Evolutionary conservation across 179 eudicot species (phyloP).

Genomic region (Gypsophila paniculata): DNA sequence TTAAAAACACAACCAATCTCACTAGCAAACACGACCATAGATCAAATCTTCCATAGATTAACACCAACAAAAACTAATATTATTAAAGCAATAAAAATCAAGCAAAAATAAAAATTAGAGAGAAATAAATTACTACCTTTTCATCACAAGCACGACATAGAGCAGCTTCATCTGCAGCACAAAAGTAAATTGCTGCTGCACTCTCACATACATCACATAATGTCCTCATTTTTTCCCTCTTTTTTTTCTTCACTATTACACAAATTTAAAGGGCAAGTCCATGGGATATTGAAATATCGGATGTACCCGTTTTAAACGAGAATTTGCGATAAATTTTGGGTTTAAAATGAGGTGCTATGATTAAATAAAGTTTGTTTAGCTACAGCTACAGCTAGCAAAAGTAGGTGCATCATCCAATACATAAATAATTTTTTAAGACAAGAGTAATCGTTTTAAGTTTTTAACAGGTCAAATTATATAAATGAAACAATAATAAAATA

Average conservation of each 20-base stretch:
- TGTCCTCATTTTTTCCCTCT: slow-evolving; percentile 50
- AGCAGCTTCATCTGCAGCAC: slow-evolving; percentile 97
- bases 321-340: neutral
- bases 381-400: slow-evolving; percentile 2
- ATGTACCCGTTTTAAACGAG: too few relatives aligned
- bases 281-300: neutral
- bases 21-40: slow-evolving; percentile 10
- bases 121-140: slow-evolving; percentile 38
- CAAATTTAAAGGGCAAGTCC: slow-evolving; percentile 7
- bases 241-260: neutral
- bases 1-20: neutral
- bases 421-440: too few relatives aligned
- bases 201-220: slow-evolving; percentile 83
- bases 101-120: neutral
- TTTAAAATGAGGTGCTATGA: neutral
- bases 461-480: too few relatives aligned
- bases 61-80: neutral
- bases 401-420: slow-evolving; percentile 19
- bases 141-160: slow-evolving; percentile 88
- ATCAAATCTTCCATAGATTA: slow-evolving; percentile 16
- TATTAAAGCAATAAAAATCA: neutral
- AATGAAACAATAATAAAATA: too few relatives aligned
- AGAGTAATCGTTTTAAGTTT: too few relatives aligned
- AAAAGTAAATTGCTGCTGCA: slow-evolving; percentile 79
- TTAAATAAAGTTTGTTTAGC: neutral